These are phyloP conservation scores for Heliamphora pulchella DNA, from an alignment of 179 eudicot species.

Conservation along the genomic window DNA sequence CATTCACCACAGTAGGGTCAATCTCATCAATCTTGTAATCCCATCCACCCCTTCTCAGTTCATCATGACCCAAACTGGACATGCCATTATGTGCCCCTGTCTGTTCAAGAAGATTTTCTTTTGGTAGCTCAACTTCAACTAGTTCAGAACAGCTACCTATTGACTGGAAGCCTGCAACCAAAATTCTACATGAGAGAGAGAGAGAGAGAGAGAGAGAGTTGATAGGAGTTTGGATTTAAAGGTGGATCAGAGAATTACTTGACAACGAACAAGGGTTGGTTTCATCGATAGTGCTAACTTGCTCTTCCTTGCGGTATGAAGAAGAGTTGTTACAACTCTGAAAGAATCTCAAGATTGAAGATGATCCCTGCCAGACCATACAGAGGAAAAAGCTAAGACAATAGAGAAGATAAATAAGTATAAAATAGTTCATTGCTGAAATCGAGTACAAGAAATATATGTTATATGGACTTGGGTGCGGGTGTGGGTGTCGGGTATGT, in stretches of 20 bases:
- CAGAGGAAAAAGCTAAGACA: neutral
- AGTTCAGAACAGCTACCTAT: neutral
- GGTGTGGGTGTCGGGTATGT: too few relatives aligned
- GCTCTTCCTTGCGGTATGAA: conserved; percentile 31
- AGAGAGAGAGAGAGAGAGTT: neutral
- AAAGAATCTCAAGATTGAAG: conserved; percentile 63
- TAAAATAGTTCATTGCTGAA: neutral
- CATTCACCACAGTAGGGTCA: conserved; percentile 51
- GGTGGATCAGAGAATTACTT: conserved; percentile 27
- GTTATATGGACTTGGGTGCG: too few relatives aligned
- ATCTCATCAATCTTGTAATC: conserved; percentile 54
- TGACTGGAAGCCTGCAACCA: conserved; percentile 16
- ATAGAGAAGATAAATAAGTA: neutral
- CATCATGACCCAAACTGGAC: conserved; percentile 15
- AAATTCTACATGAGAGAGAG: conserved; percentile 11
- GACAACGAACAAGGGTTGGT: conserved; percentile 30
- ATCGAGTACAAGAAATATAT: too few relatives aligned
- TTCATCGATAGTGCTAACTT: conserved; percentile 22
- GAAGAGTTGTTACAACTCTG: conserved; percentile 31
- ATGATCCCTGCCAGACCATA: conserved; percentile 43
- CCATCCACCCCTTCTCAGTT: conserved; percentile 35
- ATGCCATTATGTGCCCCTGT: conserved; percentile 18
- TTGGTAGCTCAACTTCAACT: conserved; percentile 12
- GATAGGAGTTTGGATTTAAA: conserved; percentile 5
- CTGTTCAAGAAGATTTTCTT: conserved; percentile 6